Base-by-base conservation (phyloP, 805 yeast genomes). In the Hanseniaspora occidentalis region DNA sequence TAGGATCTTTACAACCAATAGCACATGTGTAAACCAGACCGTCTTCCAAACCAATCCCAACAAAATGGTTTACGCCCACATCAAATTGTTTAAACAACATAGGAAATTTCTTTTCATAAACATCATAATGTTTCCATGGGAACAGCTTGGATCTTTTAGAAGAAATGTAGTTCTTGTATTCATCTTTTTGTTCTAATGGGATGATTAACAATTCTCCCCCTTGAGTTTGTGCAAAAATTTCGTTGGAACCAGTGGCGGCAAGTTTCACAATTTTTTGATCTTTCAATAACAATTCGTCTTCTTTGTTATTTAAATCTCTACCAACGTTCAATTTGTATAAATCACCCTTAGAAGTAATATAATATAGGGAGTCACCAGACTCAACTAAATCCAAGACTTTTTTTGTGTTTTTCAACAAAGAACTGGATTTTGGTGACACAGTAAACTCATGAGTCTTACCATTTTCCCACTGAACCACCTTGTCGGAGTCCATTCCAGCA, bases 271-370 rank as follows among this genome's bases (percentile, higher is more conserved):
- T 52, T 7, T 68, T 56, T 47, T 73, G 65, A 6, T 76, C 77
- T 36, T 60, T 64, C 14, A 79, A 45, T 2, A 75, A 60, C 18
- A 52, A 42, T 36, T 51, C 42, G 3, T 70, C 69, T 1, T 46
- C 47, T 3, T 52, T 43, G 1, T 48, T 46, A 14, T 64, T 56
- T 13, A n/a, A n/a, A n/a, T 48, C 43, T 34, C 58, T 52, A 40
- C 52, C 53, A 1, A 68, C 71, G 19, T 22, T 75, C 83, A 88
- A 84, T 53, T 80, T 82, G 41, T 75, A 76, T 24, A 85, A 66
- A 50, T 80, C 72, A 16, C 96, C 97, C 13, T 70, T 71, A 1
- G 67, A 66, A 45, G 77, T 73, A 14, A 84, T 71, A 0, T 85
- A 85, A 4, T 69, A 60, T 14, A 41, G 18, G 6, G 18, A 13